A percentile compares a stretch with the other conserved stretches of the same genome.
These are phyloP conservation scores for Populus simonii DNA, from an alignment of 345 rosid genomes.

Conservation along the genomic window DNA sequence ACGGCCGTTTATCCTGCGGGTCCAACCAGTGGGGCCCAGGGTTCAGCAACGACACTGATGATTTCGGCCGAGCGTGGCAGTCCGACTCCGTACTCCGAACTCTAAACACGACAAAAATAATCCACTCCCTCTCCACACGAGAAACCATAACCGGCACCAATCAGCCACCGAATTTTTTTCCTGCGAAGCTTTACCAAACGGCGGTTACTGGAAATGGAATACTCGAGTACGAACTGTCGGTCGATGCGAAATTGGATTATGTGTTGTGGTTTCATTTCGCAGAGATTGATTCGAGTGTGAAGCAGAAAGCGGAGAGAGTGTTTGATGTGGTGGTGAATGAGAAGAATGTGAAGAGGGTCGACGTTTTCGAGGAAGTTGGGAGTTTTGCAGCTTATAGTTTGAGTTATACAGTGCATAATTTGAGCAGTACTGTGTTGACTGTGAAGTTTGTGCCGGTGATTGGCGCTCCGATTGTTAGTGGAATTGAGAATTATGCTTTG, in stretches of 20 bases:
- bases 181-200: conserved; percentile 85
- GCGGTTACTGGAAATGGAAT: conserved; percentile 53
- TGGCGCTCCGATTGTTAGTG: conserved; percentile 69
- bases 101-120: conserved; percentile 16
- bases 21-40: conserved; percentile 90
- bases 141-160: conserved; percentile 44
- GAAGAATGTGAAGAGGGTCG: conserved; percentile 63
- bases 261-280: conserved; percentile 93
- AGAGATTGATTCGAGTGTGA: conserved; percentile 78
- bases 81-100: conserved; percentile 52
- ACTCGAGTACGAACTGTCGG: conserved; percentile 59
- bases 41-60: conserved; percentile 72
- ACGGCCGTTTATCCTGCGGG: conserved; percentile 78
- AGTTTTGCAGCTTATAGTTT: conserved; percentile 56
- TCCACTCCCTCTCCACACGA: conserved; percentile 40
- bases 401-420: conserved; percentile 42
- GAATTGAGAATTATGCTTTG: conserved; percentile 87
- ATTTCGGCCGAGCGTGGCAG: conserved; percentile 89
- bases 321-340: conserved; percentile 72
- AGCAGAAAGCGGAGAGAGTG: conserved; percentile 63
- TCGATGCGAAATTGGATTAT: conserved; percentile 91
- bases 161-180: conserved; percentile 80
- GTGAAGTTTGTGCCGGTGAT: conserved; percentile 55
- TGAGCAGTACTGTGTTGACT: conserved; percentile 52
- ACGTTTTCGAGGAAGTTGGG: conserved; percentile 63